These are phyloP conservation scores for Blastobotrys robertii DNA, from an alignment of 805 yeast genomes.

Conservation along the genomic window DNA sequence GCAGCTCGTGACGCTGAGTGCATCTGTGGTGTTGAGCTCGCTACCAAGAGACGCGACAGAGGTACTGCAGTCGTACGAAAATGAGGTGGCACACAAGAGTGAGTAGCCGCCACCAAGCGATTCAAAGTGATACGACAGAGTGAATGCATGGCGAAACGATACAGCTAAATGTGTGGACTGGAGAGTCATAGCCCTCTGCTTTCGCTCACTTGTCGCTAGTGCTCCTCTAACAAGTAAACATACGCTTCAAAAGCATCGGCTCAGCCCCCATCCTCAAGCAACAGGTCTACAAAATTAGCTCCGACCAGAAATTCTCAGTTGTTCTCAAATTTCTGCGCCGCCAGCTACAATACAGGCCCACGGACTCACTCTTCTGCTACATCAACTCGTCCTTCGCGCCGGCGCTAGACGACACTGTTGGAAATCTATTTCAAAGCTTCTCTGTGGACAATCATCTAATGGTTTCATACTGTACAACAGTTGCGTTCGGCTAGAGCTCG, in stretches of 20 bases:
- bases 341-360: slow-evolving; percentile 24
- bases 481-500: slow-evolving; percentile 18
- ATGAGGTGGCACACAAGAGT: slow-evolving; percentile 16
- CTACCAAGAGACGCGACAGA: slow-evolving; percentile 24
- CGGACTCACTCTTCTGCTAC: slow-evolving; percentile 31
- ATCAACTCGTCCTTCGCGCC: slow-evolving; percentile 34
- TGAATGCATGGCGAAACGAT: background rate
- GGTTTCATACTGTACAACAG: slow-evolving; percentile 19
- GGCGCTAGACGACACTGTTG: slow-evolving; percentile 28
- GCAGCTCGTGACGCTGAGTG: slow-evolving; percentile 23
- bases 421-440: slow-evolving; percentile 19
- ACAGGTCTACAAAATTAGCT: slow-evolving; percentile 35
- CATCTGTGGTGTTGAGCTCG: slow-evolving; percentile 24
- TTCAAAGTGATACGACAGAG: slow-evolving; percentile 5
- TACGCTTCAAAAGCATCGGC: slow-evolving; percentile 46
- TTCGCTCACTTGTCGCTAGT: background rate
- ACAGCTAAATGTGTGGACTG: background rate
- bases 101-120: background rate
- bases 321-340: slow-evolving; percentile 35
- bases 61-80: slow-evolving; percentile 20
- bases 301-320: slow-evolving; percentile 37
- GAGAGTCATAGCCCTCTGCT: background rate
- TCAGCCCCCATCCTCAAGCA: slow-evolving; percentile 41
- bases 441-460: slow-evolving; percentile 18
- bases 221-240: slow-evolving; percentile 29